A percentile compares a stretch with the other conserved stretches of the same genome.
Evolutionary conservation across 352 stramenopile genomes (phyloP).

Genomic region (Phytopythium kandeliae): DNA sequence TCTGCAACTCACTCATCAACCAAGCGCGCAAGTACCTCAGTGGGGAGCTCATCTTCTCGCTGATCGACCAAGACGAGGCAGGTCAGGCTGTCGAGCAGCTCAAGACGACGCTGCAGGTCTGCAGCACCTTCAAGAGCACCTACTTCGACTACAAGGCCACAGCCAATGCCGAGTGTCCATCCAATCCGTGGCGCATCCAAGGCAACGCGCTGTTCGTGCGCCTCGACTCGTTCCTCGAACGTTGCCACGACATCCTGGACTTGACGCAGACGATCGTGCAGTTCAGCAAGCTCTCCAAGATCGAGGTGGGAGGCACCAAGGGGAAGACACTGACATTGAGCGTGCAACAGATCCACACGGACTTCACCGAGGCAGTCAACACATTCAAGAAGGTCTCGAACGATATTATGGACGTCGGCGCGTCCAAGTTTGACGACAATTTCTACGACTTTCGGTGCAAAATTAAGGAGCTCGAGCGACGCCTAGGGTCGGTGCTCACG

Average conservation of each 20-base stretch:
- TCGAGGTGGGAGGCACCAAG: constrained; percentile 97
- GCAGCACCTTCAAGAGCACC: constrained; percentile 96
- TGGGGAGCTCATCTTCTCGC: constrained; percentile 93
- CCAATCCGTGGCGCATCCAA: constrained; percentile 98
- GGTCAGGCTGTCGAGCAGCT: constrained; percentile 93
- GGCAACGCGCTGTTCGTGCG: constrained; percentile 97
- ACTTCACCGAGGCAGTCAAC: constrained; percentile 94
- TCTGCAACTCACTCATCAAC: constrained; percentile 97
- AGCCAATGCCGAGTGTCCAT: constrained; percentile 94
- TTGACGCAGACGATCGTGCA: constrained; percentile 97
- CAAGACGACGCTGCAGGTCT: constrained; percentile 92
- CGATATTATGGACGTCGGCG: constrained; percentile 98
- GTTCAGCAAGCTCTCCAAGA: constrained; percentile 97
- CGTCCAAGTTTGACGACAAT: constrained; percentile 96
- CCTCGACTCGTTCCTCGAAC: constrained; percentile 96
- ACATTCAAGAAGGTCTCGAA: constrained; percentile 95
- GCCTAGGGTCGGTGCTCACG: constrained; percentile 94
- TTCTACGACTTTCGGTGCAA: constrained; percentile 97
- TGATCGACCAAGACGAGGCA: constrained; percentile 97
- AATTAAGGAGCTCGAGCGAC: constrained; percentile 97
- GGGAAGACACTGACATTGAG: constrained; percentile 92
- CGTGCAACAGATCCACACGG: constrained; percentile 94
- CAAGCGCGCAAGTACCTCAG: constrained; percentile 91
- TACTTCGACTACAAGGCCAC: constrained; percentile 98
- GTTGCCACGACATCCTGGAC: constrained; percentile 97